These are phyloP conservation scores for Venturiaceae sp. DNA, from an alignment of 2,329 filamentous ascomycete species.

Conservation along the genomic window DNA sequence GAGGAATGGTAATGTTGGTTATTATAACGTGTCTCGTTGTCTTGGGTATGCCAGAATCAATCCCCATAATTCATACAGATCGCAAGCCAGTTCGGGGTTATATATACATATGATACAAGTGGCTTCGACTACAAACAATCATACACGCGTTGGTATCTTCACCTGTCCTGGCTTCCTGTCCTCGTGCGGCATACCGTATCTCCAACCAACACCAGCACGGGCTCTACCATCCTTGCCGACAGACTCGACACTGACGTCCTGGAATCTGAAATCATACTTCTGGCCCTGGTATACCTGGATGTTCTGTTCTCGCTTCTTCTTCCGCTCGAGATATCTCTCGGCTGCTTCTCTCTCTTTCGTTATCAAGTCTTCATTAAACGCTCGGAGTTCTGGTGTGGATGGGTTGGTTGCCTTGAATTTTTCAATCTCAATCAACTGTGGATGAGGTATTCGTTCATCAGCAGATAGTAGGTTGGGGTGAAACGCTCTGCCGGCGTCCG, in stretches of 20 bases:
- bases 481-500: slow-evolving; percentile 55
- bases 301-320: slow-evolving; percentile 31
- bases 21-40: neutral
- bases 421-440: slow-evolving; percentile 44
- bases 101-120: neutral
- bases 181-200: slow-evolving; percentile 53
- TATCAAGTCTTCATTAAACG: slow-evolving; percentile 11
- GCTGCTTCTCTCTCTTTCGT: slow-evolving; percentile 12
- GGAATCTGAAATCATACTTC: slow-evolving; percentile 52
- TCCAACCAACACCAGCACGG: slow-evolving; percentile 42
- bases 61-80: neutral
- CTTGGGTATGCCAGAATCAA: neutral
- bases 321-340: slow-evolving; percentile 31
- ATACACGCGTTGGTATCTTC: slow-evolving; percentile 54
- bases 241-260: slow-evolving; percentile 46
- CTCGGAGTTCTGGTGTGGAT: slow-evolving; percentile 16
- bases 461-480: slow-evolving; percentile 48
- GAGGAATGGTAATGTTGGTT: too few species aligned
- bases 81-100: neutral
- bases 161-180: slow-evolving; percentile 53
- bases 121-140: neutral
- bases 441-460: slow-evolving; percentile 54
- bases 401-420: slow-evolving; percentile 17
- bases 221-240: slow-evolving; percentile 46
- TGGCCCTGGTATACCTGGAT: slow-evolving; percentile 35